These are phyloP conservation scores for Trametes gibbosa DNA, from an alignment of 768 basidiomycete species.

Conservation along the genomic window DNA sequence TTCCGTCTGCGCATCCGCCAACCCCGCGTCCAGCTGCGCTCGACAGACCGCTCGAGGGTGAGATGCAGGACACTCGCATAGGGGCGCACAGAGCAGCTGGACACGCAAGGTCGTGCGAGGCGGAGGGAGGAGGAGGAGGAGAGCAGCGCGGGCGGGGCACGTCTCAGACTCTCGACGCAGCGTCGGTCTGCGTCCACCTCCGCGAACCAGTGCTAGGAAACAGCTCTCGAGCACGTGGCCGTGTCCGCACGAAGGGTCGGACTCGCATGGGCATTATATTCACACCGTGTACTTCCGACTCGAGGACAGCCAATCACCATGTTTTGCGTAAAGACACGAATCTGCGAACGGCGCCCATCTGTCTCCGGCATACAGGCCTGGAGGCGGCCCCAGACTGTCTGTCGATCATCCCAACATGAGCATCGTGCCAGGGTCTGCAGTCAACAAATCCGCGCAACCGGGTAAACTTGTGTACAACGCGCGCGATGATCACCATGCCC, in stretches of 20 bases:
- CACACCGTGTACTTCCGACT: neutral
- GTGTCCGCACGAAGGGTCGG: neutral
- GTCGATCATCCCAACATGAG: too few species aligned
- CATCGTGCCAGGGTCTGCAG: neutral
- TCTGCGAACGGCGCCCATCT: neutral
- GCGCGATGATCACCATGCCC: conserved; percentile 4
- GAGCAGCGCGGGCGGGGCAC: conserved; percentile 3
- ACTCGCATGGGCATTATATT: too few species aligned
- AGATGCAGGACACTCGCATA: neutral
- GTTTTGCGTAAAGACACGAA: too few species aligned
- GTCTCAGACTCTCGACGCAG: neutral
- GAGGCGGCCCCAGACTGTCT: too few species aligned
- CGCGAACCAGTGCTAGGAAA: neutral
- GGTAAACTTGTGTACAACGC: neutral
- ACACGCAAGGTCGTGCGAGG: too few species aligned
- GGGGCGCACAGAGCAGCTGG: too few species aligned
- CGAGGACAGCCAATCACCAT: neutral
- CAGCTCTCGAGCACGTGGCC: conserved; percentile 3
- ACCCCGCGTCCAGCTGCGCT: too few species aligned
- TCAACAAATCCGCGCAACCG: neutral
- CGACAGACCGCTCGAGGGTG: neutral
- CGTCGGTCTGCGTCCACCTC: neutral
- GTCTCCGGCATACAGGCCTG: neutral
- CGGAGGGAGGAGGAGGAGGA: neutral
- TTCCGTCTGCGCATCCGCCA: conserved; percentile 4